These are phyloP conservation scores for Candida khao-thaluensis DNA, from an alignment of 805 yeast species.

Conservation along the genomic window DNA sequence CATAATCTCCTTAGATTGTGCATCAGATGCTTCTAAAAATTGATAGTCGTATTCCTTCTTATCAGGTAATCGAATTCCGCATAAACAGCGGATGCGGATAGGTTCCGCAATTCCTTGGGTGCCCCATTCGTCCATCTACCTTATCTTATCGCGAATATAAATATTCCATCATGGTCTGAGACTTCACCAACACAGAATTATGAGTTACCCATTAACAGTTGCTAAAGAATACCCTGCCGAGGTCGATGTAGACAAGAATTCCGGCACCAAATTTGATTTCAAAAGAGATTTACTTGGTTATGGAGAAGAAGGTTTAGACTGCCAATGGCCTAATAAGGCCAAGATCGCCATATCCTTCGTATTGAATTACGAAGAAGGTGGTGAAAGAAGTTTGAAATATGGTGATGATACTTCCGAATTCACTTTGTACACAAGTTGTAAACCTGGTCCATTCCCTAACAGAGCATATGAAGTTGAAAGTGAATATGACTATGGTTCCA, in stretches of 20 bases:
- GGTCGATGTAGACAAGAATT: constrained; percentile 8
- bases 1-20: too few species aligned
- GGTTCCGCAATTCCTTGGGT: too few species aligned
- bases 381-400: constrained; percentile 18
- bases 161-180: background rate
- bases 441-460: constrained; percentile 10
- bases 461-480: constrained; percentile 14
- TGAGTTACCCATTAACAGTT: constrained; percentile 8
- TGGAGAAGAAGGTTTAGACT: constrained; percentile 23
- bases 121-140: too few species aligned
- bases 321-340: constrained; percentile 21
- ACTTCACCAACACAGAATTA: background rate
- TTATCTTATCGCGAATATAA: constrained; percentile 3
- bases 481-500: constrained; percentile 17
- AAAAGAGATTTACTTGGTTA: constrained; percentile 20
- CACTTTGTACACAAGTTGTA: constrained; percentile 13
- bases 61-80: too few species aligned
- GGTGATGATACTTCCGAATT: constrained; percentile 18
- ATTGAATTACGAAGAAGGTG: constrained; percentile 27
- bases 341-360: constrained; percentile 23
- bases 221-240: constrained; percentile 10
- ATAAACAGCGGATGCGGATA: too few species aligned
- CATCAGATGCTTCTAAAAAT: too few species aligned
- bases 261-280: constrained; percentile 15
- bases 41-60: too few species aligned